Evolutionary conservation across 257 asterid genomes (phyloP), one percentile per base, ranked within the genome.

Genomic region (Schizonepeta tenuifolia): DNA sequence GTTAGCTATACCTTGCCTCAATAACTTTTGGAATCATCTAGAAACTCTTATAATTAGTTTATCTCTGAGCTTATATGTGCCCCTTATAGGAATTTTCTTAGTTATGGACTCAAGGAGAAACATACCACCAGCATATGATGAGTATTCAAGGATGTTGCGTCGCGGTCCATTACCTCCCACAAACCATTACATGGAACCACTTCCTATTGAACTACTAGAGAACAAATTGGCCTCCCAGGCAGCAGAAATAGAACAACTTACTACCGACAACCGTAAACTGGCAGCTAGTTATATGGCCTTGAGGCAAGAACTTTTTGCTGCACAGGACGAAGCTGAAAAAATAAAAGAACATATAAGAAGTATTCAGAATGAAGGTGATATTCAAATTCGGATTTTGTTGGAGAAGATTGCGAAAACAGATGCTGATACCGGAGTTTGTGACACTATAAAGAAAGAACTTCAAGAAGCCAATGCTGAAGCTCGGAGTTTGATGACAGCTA

Each of bases 351-450:
- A 83, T 74, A 88, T 86, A 31, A 79, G 84, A 80, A 89, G 88
- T 70, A 87, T 77, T 62, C 88, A 81, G 70, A 77, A 80, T 35
- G 98, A 90, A 82, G 88, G 90, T 47, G 97, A 95, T 75, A 83
- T 92, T 79, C 89, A 90, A 80, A 79, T 90, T 73, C 88, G 89
- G 38, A 70, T 85, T 71, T 74, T 80, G 83, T 64, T 85, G 86
- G 98, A 90, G 65, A 90, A 86, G 83, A 87, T 83, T 74, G 80
- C 87, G 4, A 90, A 89, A 71, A 74, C 76, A 79, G 96, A 89
- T 79, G 83, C 81, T 71, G 89, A 86, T 64, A 79, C 84, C 57
- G 80, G 85, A 79, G 86, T 83, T 40, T 66, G 79, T 67, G 95
- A 85, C 31, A 67, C 65, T 50, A 61, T 75, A 35, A 85, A 77